Evolutionary conservation across 441 rosid genomes (phyloP).

Genomic region (Omphalea diandra): DNA sequence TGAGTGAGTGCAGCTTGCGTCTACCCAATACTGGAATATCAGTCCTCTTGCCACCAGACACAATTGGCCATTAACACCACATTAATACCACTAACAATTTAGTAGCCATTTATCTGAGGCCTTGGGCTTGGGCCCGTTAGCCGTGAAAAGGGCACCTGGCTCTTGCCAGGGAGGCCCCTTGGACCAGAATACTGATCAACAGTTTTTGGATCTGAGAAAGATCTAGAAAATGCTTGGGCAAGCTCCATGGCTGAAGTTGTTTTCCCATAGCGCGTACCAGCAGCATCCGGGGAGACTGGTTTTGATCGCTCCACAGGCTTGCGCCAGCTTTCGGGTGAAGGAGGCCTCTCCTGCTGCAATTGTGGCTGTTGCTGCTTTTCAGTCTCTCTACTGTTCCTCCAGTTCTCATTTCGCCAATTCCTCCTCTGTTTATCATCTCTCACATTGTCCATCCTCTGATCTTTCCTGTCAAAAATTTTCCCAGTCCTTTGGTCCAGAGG

Average conservation of each 20-base stretch:
- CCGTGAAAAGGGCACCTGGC: conserved; percentile 70
- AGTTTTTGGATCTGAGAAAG: conserved; percentile 57
- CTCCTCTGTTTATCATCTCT: conserved; percentile 54
- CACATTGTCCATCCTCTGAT: conserved; percentile 38
- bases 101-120: conserved; percentile 72
- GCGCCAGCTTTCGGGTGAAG: conserved; percentile 86
- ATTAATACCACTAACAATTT: conserved; percentile 24
- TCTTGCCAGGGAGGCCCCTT: conserved; percentile 38
- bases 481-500: conserved; percentile 46
- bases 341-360: conserved; percentile 55
- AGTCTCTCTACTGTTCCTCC: conserved; percentile 44
- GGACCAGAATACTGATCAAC: conserved; percentile 33
- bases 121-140: conserved; percentile 49
- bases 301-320: conserved; percentile 53
- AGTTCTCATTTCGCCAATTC: conserved; percentile 62
- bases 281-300: conserved; percentile 49
- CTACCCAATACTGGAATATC: conserved; percentile 3
- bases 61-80: no score
- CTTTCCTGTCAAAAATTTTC: conserved; percentile 54
- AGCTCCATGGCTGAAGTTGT: conserved; percentile 80
- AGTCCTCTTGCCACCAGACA: conserved; percentile 6
- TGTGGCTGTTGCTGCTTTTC: conserved; percentile 43
- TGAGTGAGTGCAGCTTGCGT: conserved; percentile 5
- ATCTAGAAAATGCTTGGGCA: conserved; percentile 67
- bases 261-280: conserved; percentile 54